Evolutionary conservation across 2,329 filamentous ascomycete species (phyloP).

Genomic region (Colletotrichum phormii): DNA sequence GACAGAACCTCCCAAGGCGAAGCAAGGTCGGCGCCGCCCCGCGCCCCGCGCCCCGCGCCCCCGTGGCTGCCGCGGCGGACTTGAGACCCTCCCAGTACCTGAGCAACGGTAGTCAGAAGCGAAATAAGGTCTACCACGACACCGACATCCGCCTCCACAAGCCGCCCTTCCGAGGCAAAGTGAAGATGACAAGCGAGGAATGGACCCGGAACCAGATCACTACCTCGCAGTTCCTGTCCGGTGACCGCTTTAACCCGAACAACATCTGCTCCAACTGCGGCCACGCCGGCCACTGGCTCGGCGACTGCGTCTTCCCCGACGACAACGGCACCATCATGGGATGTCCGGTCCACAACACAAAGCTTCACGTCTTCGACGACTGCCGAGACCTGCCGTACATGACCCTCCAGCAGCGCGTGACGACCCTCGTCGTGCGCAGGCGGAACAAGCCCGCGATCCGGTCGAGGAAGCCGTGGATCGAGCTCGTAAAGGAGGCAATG

Average conservation of each 20-base stretch:
- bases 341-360: conserved; percentile 5
- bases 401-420: background rate
- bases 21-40: no score
- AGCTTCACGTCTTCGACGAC: conserved; percentile 1
- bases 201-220: background rate
- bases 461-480: background rate
- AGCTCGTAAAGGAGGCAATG: background rate
- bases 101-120: no score
- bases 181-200: background rate
- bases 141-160: background rate
- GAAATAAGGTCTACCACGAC: background rate
- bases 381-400: background rate
- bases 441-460: conserved; percentile 1
- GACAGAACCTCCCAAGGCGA: no score
- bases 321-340: background rate
- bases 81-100: background rate
- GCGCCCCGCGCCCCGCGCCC: no score
- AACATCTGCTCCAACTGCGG: conserved; percentile 3
- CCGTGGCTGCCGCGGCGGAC: no score
- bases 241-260: background rate
- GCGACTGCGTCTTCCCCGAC: conserved; percentile 2
- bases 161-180: background rate
- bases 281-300: background rate
- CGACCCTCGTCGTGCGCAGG: background rate
- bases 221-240: background rate